Base-by-base conservation (phyloP, 2,329 filamentous ascomycete species). In the Chaetomium sp. region DNA sequence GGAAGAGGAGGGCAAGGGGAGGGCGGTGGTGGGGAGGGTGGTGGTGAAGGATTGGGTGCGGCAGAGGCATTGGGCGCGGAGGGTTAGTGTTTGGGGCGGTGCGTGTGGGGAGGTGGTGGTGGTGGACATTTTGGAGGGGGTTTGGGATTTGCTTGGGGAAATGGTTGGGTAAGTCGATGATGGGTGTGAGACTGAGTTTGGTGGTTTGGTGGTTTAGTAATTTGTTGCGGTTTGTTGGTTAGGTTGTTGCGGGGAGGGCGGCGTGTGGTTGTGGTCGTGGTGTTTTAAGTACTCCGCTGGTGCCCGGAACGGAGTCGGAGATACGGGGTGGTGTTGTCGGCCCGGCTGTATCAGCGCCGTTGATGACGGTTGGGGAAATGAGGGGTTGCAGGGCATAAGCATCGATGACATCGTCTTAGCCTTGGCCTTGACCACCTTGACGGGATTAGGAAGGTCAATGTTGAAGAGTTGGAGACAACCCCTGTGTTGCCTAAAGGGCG, bases 11-110 rank as follows among this genome's bases (percentile, higher is more conserved):
- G 72, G 64, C 0, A 85, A 73, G 8, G 82, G 82, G 2, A 83
- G 75, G 0, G 70, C 67, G 1, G 77, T 74, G 19, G 58, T 64
- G 1, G 73, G 61, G 1, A 82, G 62, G 0, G 67, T 27, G 1
- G 77, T 62, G 6, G 70, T 76, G 74, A 82, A 83, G 16, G 64
- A 74, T 66, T 82, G 76, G 0, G 72, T 64, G 62, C 77, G 77
- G 76, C 82, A 84, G 12, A 83, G 76, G 64, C 82, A 84, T 53
- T 78, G 76, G 4, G 76, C 76, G 2, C 23, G 10, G 27, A 65
- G 58, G 55, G 71, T 75, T n/a, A 80, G 65, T 3, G 68, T 27
- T 75, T 64, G 6, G 7, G 19, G 38, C n/a, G n/a, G n/a, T n/a
- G n/a, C n/a, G n/a, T n/a, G n/a, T n/a, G n/a, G n/a, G n/a, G n/a